Conservation (phyloP, 2,329 filamentous ascomycete species). For the Chlorencoelia australis region DNA sequence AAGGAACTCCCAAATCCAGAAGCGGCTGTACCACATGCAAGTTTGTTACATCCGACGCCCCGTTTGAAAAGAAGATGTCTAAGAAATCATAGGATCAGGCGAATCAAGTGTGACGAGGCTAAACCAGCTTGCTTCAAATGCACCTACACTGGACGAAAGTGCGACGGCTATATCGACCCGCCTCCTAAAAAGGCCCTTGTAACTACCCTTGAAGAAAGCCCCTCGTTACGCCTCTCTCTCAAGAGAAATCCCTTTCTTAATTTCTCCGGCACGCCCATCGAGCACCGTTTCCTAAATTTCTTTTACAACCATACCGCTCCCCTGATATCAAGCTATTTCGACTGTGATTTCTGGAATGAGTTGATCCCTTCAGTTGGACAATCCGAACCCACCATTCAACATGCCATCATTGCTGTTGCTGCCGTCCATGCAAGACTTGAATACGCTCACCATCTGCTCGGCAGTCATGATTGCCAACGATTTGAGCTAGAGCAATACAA, state of each 20-base stretch:
- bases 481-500: conserved; percentile 17
- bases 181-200: too few species aligned
- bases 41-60: conserved; percentile 16
- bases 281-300: conserved; percentile 14
- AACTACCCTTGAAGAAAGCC: too few species aligned
- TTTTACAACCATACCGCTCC: conserved; percentile 19
- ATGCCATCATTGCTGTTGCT: conserved; percentile 15
- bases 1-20: conserved; percentile 21
- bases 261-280: too few species aligned
- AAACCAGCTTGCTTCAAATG: conserved; percentile 25
- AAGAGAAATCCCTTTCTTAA: too few species aligned
- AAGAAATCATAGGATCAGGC: conserved; percentile 17
- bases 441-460: too few species aligned
- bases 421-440: conserved; percentile 16
- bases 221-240: too few species aligned
- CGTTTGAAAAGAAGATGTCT: background rate
- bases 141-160: conserved; percentile 23
- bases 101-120: conserved; percentile 27
- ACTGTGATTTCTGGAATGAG: conserved; percentile 18
- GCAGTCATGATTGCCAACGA: too few species aligned
- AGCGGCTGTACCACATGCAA: conserved; percentile 24
- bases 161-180: conserved; percentile 24
- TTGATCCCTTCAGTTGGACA: conserved; percentile 16
- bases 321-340: conserved; percentile 17
- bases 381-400: conserved; percentile 16